A percentile compares a stretch with the other conserved stretches of the same genome.
phyloP scores from a whole-genome alignment of 2,329 filamentous ascomycete genomes.

The Penicillium thymicola region DNA sequence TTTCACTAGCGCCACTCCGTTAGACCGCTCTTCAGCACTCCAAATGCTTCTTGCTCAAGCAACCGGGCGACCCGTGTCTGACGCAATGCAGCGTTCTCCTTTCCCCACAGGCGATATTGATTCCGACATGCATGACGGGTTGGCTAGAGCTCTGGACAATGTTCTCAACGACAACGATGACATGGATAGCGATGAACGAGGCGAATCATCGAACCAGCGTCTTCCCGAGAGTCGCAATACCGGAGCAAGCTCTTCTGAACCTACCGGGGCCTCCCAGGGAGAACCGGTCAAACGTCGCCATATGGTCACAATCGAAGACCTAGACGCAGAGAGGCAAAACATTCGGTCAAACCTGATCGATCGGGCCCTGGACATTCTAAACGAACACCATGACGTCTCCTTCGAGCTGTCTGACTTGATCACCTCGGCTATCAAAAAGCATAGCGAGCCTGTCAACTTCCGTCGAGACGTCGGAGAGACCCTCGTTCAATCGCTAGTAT shows the following conservation, averaged over 20 bases:
- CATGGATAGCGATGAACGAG: conserved; percentile 22
- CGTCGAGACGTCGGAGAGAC: conserved; percentile 77
- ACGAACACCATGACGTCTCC: conserved; percentile 80
- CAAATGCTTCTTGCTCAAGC: conserved; percentile 37
- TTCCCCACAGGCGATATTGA: conserved; percentile 26
- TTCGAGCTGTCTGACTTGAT: conserved; percentile 91
- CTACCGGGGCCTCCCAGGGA: conserved; percentile 18
- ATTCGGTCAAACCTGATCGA: conserved; percentile 79
- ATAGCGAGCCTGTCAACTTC: conserved; percentile 54
- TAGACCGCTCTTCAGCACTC: conserved; percentile 32
- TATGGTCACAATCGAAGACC: conserved; percentile 64
- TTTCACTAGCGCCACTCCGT: conserved; percentile 18
- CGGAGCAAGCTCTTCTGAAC: conserved; percentile 20
- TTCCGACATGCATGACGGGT: conserved; percentile 31
- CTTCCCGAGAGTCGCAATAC: conserved; percentile 12
- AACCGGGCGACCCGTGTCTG: conserved; percentile 24
- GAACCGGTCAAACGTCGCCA: conserved; percentile 28
- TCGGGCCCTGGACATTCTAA: conserved; percentile 83
- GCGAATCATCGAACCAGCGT: conserved; percentile 23
- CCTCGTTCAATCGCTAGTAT: conserved; percentile 77
- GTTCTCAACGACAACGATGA: conserved; percentile 36
- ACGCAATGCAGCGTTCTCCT: conserved; percentile 22
- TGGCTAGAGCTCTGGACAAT: conserved; percentile 45
- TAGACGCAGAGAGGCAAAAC: conserved; percentile 71
- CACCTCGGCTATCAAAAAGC: conserved; percentile 64